phyloP scores from a whole-genome alignment of 2,329 filamentous ascomycete species.

The Sporothrix mexicana region DNA sequence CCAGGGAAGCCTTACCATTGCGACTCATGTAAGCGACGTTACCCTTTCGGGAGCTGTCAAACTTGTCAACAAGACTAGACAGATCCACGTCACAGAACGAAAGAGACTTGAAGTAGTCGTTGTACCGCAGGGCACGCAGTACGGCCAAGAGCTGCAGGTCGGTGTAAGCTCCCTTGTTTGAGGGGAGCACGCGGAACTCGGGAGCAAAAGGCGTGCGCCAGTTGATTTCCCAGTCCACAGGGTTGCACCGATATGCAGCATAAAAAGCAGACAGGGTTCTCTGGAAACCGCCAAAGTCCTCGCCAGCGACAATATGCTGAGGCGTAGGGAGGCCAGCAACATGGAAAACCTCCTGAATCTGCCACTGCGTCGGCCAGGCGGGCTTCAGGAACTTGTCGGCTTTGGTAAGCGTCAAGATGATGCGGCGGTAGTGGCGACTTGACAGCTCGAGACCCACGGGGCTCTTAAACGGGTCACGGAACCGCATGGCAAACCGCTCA shows the following conservation, averaged over 20 bases:
- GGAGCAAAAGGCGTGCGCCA: conserved; percentile 56
- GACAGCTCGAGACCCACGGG: conserved; percentile 52
- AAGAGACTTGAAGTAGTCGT: conserved; percentile 64
- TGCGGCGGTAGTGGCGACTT: conserved; percentile 60
- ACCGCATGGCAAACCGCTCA: conserved; percentile 61
- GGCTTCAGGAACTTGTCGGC: conserved; percentile 63
- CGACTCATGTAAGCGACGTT: conserved; percentile 59
- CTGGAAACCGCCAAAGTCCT: conserved; percentile 59
- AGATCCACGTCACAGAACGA: conserved; percentile 61
- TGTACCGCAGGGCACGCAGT: conserved; percentile 62
- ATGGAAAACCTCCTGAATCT: conserved; percentile 57
- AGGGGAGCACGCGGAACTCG: conserved; percentile 59
- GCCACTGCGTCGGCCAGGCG: conserved; percentile 63
- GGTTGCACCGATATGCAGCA: conserved; percentile 56
- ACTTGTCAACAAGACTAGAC: conserved; percentile 48
- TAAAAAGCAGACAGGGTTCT: conserved; percentile 62
- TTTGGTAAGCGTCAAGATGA: conserved; percentile 60
- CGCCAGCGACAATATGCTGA: conserved; percentile 60
- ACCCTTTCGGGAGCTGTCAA: conserved; percentile 54
- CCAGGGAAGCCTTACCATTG: conserved; percentile 51
- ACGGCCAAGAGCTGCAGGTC: conserved; percentile 61
- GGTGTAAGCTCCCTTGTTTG: conserved; percentile 51
- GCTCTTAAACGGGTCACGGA: conserved; percentile 51
- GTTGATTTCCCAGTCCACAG: conserved; percentile 59
- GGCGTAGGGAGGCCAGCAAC: conserved; percentile 59